These are phyloP conservation scores for Hypericum androsaemum DNA, from an alignment of 345 rosid species.

Conservation along the genomic window DNA sequence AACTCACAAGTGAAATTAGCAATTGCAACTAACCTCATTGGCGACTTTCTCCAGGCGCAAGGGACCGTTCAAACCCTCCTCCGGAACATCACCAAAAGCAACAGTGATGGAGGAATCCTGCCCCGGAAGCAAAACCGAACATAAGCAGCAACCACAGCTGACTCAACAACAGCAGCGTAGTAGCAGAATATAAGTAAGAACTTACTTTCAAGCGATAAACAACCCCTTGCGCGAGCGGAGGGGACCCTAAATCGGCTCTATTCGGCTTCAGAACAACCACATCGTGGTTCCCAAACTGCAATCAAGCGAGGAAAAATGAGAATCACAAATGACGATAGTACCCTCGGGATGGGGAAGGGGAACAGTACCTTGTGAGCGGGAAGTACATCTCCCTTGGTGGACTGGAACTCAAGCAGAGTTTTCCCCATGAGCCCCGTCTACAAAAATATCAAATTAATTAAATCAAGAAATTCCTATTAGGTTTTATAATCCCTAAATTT, in stretches of 20 bases:
- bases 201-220: slow-evolving; percentile 74
- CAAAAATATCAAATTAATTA: neutral
- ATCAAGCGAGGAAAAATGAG: neutral
- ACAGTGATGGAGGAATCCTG: slow-evolving; percentile 82
- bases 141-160: slow-evolving; percentile 4
- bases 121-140: slow-evolving; percentile 5
- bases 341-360: neutral
- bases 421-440: slow-evolving; percentile 87
- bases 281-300: slow-evolving; percentile 83
- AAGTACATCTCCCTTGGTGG: slow-evolving; percentile 86
- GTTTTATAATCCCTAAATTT: neutral
- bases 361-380: slow-evolving; percentile 75
- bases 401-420: slow-evolving; percentile 78
- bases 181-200: neutral
- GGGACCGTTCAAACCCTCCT: slow-evolving; percentile 72
- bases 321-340: slow-evolving; percentile 2
- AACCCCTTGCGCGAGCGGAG: slow-evolving; percentile 93
- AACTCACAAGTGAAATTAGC: too few relatives aligned
- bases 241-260: slow-evolving; percentile 75
- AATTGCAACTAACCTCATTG: slow-evolving; percentile 47
- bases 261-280: slow-evolving; percentile 79
- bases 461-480: neutral
- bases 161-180: slow-evolving; percentile 1
- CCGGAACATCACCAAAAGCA: slow-evolving; percentile 85
- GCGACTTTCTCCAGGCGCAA: slow-evolving; percentile 81